phyloP scores from a whole-genome alignment of 2,329 filamentous ascomycete genomes.

The Curvularia hawaiiensis region DNA sequence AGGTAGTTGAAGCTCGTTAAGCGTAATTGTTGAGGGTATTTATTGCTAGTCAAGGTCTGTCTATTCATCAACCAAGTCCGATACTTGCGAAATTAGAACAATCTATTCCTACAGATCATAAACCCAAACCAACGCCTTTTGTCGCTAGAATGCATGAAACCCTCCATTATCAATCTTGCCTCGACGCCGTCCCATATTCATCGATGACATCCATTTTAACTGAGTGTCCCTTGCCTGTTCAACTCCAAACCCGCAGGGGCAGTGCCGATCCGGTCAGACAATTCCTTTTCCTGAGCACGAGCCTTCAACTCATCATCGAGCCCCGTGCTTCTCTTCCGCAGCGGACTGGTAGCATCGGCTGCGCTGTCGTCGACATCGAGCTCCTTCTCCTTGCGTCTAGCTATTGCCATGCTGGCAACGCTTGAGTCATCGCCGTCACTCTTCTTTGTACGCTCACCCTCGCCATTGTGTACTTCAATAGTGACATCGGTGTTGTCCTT shows the following conservation, averaged over 20 bases:
- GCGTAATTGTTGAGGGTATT: background rate
- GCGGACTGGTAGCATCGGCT: slow-evolving; percentile 47
- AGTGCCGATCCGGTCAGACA: slow-evolving; percentile 31
- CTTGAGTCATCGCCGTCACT: slow-evolving; percentile 32
- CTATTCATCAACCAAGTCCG: background rate
- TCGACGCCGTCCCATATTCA: background rate
- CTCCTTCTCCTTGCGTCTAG: slow-evolving; percentile 38
- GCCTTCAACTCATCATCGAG: slow-evolving; percentile 33
- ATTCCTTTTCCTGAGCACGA: slow-evolving; percentile 25
- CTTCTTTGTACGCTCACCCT: slow-evolving; percentile 33
- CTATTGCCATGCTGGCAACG: slow-evolving; percentile 28
- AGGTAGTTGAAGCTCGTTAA: background rate
- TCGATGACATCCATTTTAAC: background rate
- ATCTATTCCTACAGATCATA: background rate
- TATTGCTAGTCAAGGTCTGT: background rate
- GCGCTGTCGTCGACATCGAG: slow-evolving; percentile 50
- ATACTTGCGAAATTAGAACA: background rate
- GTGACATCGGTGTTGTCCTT: slow-evolving; percentile 57
- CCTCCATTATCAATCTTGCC: background rate
- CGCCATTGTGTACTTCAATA: slow-evolving; percentile 57
- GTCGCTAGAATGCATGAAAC: background rate
- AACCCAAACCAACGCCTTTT: background rate
- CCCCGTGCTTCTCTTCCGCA: slow-evolving; percentile 36
- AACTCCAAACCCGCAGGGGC: slow-evolving; percentile 38
- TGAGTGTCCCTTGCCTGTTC: slow-evolving; percentile 35